Conservation (phyloP, 2,329 filamentous ascomycete genomes). For the Mycosphaerella arachidis region DNA sequence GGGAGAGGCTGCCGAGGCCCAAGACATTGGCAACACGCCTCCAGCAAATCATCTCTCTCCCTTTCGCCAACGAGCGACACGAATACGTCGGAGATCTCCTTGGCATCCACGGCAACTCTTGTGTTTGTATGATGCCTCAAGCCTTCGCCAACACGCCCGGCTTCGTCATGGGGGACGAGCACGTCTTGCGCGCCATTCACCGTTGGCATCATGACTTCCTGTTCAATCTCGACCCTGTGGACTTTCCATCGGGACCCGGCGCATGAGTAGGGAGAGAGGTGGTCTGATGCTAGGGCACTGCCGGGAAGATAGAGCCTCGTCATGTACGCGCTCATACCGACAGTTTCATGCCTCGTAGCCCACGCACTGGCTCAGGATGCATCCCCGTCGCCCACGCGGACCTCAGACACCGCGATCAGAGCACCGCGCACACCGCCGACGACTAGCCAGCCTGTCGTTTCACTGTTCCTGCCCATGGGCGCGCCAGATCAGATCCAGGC, state of each 20-base stretch:
- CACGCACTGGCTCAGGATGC: background rate
- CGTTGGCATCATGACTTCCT: background rate
- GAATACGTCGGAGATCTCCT: background rate
- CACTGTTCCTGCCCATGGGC: conserved; percentile 18
- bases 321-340: background rate
- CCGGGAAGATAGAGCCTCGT: background rate
- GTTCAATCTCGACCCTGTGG: background rate
- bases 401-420: background rate
- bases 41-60: background rate
- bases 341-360: background rate
- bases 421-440: background rate
- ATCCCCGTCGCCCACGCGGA: background rate
- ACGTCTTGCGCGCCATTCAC: background rate
- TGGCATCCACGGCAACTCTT: background rate
- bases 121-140: background rate
- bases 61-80: background rate
- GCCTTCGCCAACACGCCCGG: background rate
- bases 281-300: background rate
- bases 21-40: background rate
- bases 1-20: background rate
- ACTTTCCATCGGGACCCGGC: background rate
- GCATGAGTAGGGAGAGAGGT: background rate
- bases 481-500: conserved; percentile 18
- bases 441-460: conserved; percentile 7
- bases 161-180: background rate